phyloP scores from a whole-genome alignment of 1,139 yeast species.

The Eremothecium gossypii region DNA sequence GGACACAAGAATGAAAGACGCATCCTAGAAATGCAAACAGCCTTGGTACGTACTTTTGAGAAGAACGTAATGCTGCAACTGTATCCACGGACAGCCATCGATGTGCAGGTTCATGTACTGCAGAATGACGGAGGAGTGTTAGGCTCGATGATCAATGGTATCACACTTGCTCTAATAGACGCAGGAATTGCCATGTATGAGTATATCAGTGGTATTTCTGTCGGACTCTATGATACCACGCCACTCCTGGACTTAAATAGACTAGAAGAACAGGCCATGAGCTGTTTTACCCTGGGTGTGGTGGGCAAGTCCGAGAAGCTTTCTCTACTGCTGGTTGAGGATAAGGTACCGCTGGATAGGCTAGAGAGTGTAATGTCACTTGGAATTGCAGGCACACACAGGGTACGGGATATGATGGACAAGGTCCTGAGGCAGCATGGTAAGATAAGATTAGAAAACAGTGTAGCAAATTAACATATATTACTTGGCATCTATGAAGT shows the following conservation, averaged over 20 bases:
- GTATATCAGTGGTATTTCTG: constrained; percentile 70
- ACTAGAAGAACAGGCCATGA: constrained; percentile 75
- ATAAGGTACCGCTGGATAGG: constrained; percentile 74
- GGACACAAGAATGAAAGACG: constrained; percentile 52
- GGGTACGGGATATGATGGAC: constrained; percentile 80
- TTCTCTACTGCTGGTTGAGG: constrained; percentile 66
- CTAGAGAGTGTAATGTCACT: constrained; percentile 71
- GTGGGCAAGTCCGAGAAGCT: constrained; percentile 76
- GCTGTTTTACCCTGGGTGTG: constrained; percentile 73
- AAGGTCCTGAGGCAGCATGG: constrained; percentile 70
- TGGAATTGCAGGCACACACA: constrained; percentile 83
- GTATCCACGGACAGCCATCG: constrained; percentile 76
- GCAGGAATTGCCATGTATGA: constrained; percentile 96
- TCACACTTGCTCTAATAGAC: constrained; percentile 81
- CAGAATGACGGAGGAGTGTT: constrained; percentile 88
- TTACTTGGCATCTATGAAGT: neutral
- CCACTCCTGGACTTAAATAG: constrained; percentile 77
- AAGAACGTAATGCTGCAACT: constrained; percentile 67
- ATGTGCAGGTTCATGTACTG: constrained; percentile 63
- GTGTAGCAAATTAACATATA: constrained; percentile 10
- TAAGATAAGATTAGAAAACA: constrained; percentile 34
- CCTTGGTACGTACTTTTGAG: constrained; percentile 70
- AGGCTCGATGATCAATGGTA: constrained; percentile 76
- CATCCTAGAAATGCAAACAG: constrained; percentile 64
- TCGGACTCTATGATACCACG: constrained; percentile 68